Conservation (phyloP, 2,329 filamentous ascomycete genomes). For the Trichoderma aggressivum region DNA sequence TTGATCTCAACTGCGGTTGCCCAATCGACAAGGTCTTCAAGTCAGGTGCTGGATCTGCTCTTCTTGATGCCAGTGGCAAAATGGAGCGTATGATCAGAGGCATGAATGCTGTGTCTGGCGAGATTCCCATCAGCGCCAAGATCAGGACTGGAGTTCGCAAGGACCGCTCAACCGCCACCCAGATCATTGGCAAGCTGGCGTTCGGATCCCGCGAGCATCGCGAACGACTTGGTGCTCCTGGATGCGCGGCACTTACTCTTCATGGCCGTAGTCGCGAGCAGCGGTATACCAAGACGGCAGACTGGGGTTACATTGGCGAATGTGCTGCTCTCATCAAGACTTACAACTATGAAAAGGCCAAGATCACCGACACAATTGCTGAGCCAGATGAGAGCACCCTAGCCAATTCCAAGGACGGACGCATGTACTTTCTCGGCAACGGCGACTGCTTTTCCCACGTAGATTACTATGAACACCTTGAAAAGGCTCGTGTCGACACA, state of each 20-base stretch:
- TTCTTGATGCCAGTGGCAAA: slow-evolving; percentile 85
- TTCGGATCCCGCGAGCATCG: slow-evolving; percentile 73
- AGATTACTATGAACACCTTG: slow-evolving; percentile 78
- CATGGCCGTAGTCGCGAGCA: slow-evolving; percentile 93
- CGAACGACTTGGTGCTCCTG: slow-evolving; percentile 68
- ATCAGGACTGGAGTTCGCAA: slow-evolving; percentile 88
- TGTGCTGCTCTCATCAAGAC: slow-evolving; percentile 80
- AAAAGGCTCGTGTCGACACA: slow-evolving; percentile 77
- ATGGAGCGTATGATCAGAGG: slow-evolving; percentile 91
- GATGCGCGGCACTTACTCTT: slow-evolving; percentile 91
- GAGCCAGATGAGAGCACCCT: slow-evolving; percentile 75
- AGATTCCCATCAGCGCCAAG: slow-evolving; percentile 91
- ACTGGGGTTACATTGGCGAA: slow-evolving; percentile 93
- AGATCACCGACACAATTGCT: slow-evolving; percentile 68
- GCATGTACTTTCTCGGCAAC: slow-evolving; percentile 91
- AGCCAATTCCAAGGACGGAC: slow-evolving; percentile 61
- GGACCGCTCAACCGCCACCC: slow-evolving; percentile 72
- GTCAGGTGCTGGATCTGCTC: slow-evolving; percentile 81
- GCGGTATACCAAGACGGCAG: slow-evolving; percentile 85
- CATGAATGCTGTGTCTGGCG: slow-evolving; percentile 90
- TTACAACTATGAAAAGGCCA: slow-evolving; percentile 67
- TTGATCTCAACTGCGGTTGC: slow-evolving; percentile 96
- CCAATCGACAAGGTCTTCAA: slow-evolving; percentile 93
- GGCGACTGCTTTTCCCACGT: slow-evolving; percentile 93
- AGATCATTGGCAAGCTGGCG: slow-evolving; percentile 77